These are phyloP conservation scores for Penicillium bialowiezense DNA, from an alignment of 495 filamentous ascomycete species.

Conservation along the genomic window DNA sequence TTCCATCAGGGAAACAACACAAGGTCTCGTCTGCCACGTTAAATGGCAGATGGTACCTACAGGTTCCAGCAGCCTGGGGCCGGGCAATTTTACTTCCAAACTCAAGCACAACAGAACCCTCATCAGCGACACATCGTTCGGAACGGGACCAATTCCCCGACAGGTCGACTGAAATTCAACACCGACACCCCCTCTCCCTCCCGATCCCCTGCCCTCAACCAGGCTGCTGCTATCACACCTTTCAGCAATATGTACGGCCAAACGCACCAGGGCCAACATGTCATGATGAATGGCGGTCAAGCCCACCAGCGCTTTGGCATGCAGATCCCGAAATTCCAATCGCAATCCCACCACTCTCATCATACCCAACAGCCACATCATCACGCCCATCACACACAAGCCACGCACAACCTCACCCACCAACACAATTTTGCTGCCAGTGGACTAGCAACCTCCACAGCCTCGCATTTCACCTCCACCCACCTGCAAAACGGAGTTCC, in stretches of 20 bases:
- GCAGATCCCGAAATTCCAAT: constrained; percentile 69
- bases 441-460: constrained; percentile 64
- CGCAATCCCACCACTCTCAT: constrained; percentile 68
- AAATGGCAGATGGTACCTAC: constrained; percentile 85
- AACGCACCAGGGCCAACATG: constrained; percentile 76
- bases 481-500: constrained; percentile 74
- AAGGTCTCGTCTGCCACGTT: constrained; percentile 50
- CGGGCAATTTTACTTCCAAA: constrained; percentile 60
- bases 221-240: constrained; percentile 60
- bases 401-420: constrained; percentile 61
- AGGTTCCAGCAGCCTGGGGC: constrained; percentile 70
- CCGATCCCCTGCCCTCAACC: constrained; percentile 63
- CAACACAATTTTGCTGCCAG: constrained; percentile 80
- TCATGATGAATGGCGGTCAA: constrained; percentile 67
- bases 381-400: constrained; percentile 69
- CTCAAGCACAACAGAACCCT: constrained; percentile 50
- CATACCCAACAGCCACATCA: constrained; percentile 75
- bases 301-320: constrained; percentile 61
- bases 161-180: constrained; percentile 46
- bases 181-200: constrained; percentile 67
- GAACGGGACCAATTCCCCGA: constrained; percentile 54
- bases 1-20: constrained; percentile 28
- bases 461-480: constrained; percentile 70
- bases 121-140: constrained; percentile 51
- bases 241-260: constrained; percentile 81